Evolutionary conservation across 495 filamentous ascomycete species (phyloP), one percentile per base, ranked within the genome.

Genomic region (Beverwykella pulmonaria): DNA sequence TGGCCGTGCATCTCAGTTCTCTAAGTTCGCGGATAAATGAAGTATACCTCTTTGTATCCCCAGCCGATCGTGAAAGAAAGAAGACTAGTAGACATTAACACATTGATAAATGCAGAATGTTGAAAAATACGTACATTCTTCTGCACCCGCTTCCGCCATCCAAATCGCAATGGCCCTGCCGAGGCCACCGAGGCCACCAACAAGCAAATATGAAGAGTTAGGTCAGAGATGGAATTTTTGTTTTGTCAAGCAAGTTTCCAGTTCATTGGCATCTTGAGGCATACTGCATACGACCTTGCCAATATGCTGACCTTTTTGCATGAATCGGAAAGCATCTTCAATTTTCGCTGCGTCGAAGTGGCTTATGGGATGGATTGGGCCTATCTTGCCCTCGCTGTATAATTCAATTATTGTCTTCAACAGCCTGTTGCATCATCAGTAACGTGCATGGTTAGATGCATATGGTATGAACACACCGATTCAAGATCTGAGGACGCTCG

Each of bases 241-340:
- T n/a, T n/a, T n/a, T n/a, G n/a, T n/a, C n/a, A n/a, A n/a, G n/a
- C n/a, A 39, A 49, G 34, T 49, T 41, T 15, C 55, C 48, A 14
- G 55, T 26, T 8, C 23, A 9, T 41, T 17, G 17, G 36, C 9
- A 17, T 41, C 60, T 22, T n/a, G n/a, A n/a, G 17, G 47, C 19
- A 29, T 54, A n/a, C 15, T 27, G 34, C 20, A 48, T 63, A 7
- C 17, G 36, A 41, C 17, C 36, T 41, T 41, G 8, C 36, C 36
- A 17, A 41, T 25, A 19, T 19, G 47, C 7, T 9, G 9, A 50
- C 77, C 80, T 15, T 55, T 32, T 8, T 76, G 78, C 57, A 85
- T 76, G 49, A 67, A 75, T 7, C n/a, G 36, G 36, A 48, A 50
- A 50, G 15, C 17, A 19, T 50, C 15, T 8, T 8, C 47, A 9